Conservation (phyloP, 2,329 filamentous ascomycete genomes). For the Neurospora sp. region DNA sequence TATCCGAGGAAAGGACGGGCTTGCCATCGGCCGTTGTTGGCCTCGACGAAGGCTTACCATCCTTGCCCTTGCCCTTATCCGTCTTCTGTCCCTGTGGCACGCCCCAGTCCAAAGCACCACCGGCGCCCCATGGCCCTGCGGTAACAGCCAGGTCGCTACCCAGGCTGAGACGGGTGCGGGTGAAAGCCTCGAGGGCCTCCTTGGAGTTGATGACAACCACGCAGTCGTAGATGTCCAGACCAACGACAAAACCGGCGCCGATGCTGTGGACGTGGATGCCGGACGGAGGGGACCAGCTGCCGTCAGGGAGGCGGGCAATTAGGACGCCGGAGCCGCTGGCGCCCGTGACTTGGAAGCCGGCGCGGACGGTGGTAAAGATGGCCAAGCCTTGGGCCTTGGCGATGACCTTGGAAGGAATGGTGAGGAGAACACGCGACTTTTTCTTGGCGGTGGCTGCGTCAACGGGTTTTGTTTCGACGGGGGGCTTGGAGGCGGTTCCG, state of each 20-base stretch:
- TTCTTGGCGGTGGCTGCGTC: conserved; percentile 23
- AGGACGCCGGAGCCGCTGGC: conserved; percentile 57
- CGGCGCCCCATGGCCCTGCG: conserved; percentile 59
- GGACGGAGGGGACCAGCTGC: conserved; percentile 69
- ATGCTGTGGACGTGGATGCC: conserved; percentile 75
- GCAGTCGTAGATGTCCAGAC: conserved; percentile 82
- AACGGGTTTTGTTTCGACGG: conserved; percentile 14
- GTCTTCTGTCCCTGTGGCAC: conserved; percentile 15
- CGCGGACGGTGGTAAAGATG: conserved; percentile 62
- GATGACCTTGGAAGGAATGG: conserved; percentile 50
- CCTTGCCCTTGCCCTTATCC: conserved; percentile 16
- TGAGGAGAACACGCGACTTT: conserved; percentile 38
- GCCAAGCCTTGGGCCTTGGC: conserved; percentile 56
- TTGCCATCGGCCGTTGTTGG: not conserved
- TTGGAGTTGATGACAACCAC: conserved; percentile 77
- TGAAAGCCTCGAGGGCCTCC: conserved; percentile 68
- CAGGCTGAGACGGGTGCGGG: conserved; percentile 62
- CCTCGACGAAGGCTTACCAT: not conserved
- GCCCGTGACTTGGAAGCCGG: conserved; percentile 55
- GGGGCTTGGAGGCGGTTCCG: conserved; percentile 13
- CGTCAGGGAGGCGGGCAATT: conserved; percentile 51
- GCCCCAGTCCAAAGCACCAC: conserved; percentile 58
- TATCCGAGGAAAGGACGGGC: conserved; percentile 7
- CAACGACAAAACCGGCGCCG: conserved; percentile 69
- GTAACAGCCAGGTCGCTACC: conserved; percentile 70